A percentile compares a stretch with the other conserved stretches of the same genome.
Conservation (phyloP, 305 asterid genomes). For the Stenogyne calaminthoides region DNA sequence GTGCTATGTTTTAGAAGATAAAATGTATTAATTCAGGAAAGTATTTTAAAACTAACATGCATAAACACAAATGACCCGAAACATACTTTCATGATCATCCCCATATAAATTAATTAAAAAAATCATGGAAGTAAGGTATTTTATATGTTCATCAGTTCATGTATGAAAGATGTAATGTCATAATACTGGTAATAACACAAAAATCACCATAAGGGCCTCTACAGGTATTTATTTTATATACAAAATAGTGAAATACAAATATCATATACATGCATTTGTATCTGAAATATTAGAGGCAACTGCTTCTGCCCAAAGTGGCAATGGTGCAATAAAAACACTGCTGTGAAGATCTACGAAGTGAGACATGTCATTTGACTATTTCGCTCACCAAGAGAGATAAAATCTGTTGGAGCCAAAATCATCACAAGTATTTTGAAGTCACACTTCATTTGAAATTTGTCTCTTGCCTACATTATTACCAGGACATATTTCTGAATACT, state of each 20-base stretch:
- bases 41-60: background rate
- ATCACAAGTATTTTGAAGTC: background rate
- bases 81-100: background rate
- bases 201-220: background rate
- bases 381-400: background rate
- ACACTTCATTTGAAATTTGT: background rate
- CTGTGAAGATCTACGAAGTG: background rate
- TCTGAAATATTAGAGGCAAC: background rate
- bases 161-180: background rate
- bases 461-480: background rate
- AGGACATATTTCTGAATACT: background rate
- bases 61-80: background rate
- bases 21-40: background rate
- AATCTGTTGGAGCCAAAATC: background rate
- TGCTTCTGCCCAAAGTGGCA: background rate
- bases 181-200: background rate
- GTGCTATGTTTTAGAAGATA: background rate
- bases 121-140: background rate
- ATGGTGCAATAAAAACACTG: background rate
- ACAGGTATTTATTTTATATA: background rate
- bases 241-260: background rate
- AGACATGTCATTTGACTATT: constrained; percentile 1
- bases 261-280: background rate
- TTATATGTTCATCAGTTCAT: background rate
- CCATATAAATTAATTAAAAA: background rate